phyloP scores from a whole-genome alignment of 2,329 filamentous ascomycete genomes.

The Colletotrichum siamense region DNA sequence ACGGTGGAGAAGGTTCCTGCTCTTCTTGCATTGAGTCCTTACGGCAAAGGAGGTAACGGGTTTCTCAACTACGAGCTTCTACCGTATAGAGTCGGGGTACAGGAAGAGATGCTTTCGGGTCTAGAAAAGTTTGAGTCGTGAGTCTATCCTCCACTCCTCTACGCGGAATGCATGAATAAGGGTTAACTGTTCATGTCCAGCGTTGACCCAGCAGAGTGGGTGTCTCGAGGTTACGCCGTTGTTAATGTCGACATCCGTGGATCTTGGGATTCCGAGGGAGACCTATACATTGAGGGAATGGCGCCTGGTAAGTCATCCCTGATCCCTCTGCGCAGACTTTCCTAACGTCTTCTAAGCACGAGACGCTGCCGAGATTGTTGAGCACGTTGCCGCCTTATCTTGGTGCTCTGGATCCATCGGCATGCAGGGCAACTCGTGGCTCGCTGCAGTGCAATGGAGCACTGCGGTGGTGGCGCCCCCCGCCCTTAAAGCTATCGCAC shows the following conservation, averaged over 20 bases:
- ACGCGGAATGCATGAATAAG: background rate
- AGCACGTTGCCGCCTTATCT: constrained; percentile 23
- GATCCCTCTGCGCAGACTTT: constrained; percentile 5
- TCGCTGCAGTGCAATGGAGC: constrained; percentile 27
- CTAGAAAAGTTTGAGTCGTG: constrained; percentile 32
- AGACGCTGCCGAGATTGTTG: constrained; percentile 28
- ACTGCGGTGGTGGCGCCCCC: constrained; percentile 20
- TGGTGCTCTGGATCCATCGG: constrained; percentile 30
- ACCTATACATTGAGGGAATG: background rate
- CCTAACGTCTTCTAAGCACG: constrained; percentile 23
- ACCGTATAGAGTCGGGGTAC: constrained; percentile 40
- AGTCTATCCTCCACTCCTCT: background rate
- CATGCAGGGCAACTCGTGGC: constrained; percentile 28
- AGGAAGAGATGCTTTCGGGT: constrained; percentile 20
- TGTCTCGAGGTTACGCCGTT: constrained; percentile 29
- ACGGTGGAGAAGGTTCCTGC: constrained; percentile 34
- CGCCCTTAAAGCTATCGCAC: constrained; percentile 23
- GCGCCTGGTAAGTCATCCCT: background rate
- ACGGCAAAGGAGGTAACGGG: constrained; percentile 49
- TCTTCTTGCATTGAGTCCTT: constrained; percentile 40
- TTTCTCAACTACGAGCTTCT: constrained; percentile 39
- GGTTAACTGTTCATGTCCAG: background rate
- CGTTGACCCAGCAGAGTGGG: constrained; percentile 32
- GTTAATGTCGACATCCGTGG: constrained; percentile 32
- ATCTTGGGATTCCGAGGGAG: constrained; percentile 27